These are phyloP conservation scores for Ilyonectria robusta DNA, from an alignment of 2,329 filamentous ascomycete genomes.

Conservation along the genomic window DNA sequence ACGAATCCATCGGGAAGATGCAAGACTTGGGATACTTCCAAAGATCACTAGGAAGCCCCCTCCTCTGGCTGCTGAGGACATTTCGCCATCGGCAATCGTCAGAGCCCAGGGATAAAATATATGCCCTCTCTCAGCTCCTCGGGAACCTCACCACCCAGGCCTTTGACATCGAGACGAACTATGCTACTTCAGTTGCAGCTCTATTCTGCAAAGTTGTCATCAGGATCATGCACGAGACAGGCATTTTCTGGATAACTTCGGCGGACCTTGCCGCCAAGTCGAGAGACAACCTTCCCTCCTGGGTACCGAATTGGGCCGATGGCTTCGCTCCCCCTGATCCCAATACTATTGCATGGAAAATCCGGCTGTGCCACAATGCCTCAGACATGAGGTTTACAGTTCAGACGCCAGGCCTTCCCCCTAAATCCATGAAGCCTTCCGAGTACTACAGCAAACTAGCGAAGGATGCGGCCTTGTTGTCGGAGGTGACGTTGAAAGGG, in stretches of 20 bases:
- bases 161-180: constrained; percentile 21
- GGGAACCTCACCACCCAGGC: constrained; percentile 21
- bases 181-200: constrained; percentile 20
- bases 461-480: neutral
- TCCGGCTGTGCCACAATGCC: constrained; percentile 40
- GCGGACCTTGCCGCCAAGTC: constrained; percentile 35
- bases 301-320: constrained; percentile 42
- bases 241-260: constrained; percentile 40
- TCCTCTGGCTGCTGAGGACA: constrained; percentile 38
- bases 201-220: constrained; percentile 31
- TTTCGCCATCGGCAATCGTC: constrained; percentile 35
- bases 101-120: constrained; percentile 40
- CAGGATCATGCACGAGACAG: constrained; percentile 36
- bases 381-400: constrained; percentile 20
- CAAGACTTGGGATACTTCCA: constrained; percentile 30
- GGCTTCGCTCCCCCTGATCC: constrained; percentile 27
- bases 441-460: constrained; percentile 24
- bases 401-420: neutral
- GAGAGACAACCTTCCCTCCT: constrained; percentile 38
- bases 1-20: constrained; percentile 21
- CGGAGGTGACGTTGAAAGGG: constrained; percentile 19
- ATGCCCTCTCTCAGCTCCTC: constrained; percentile 32
- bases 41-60: constrained; percentile 34
- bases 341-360: constrained; percentile 29
- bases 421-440: constrained; percentile 8